Evolutionary conservation across 2,329 filamentous ascomycete genomes (phyloP), one percentile per base, ranked within the genome.

Genomic region (Exophiala sp.): DNA sequence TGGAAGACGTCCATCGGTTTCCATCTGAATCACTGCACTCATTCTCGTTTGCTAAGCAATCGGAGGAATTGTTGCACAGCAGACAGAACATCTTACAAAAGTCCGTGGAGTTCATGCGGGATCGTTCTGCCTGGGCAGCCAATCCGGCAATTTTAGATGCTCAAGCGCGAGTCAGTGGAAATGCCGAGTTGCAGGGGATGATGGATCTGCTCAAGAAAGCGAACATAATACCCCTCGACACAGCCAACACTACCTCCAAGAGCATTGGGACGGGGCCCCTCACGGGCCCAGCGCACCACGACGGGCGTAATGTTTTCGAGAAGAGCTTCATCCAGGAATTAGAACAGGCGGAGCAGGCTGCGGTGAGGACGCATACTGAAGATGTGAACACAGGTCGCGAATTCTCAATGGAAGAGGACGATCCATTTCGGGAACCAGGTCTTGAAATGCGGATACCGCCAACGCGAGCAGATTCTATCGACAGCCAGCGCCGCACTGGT

Each of bases 41-140:
- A 1, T 98, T 98, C 71, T 97, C 91, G 10, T 98, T 98, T 68
- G 88, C 93, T 34, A 88, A 95, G 60, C 90, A 95, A 68, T 91
- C 90, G 2, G 90, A 95, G 64, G 91, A 97, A 56, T 82, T 88
- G 56, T 77, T 97, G 48, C 87, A 95, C 66, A 95, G 81, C 66
- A 85, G 93, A 47, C 90, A 97, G 66, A 95, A 88, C 73, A 85
- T 95, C 27, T 68, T 98, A 63, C 95, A 95, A 70, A 80, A 91
- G 52, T 95, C 90, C 7, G 84, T 96, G 64, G 93, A 97, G 67
- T 96, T 97, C 64, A 94, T 98, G 86, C 86, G 87, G 64, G 89
- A 96, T 65, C 86, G 87, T 57, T 79, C 94, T 69, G 86, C 86
- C 57, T 91, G 88, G 84, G 80, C 85, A 24, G 78, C 83, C 24